phyloP scores from a whole-genome alignment of 129 eudicot genomes.

The Heracleum sosnowskyi region DNA sequence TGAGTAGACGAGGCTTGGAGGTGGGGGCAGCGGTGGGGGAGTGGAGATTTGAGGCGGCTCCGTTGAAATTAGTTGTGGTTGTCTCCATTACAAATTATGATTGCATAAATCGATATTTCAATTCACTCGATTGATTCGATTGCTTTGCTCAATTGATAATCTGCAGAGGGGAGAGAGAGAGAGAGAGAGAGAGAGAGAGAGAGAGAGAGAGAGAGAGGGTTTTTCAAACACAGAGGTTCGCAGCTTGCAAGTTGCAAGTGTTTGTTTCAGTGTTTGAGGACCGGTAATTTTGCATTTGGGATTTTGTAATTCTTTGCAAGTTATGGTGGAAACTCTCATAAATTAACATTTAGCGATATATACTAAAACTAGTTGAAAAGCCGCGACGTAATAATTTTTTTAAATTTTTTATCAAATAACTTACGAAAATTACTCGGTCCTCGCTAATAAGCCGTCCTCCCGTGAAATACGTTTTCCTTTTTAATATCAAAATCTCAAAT shows the following conservation, averaged over 20 bases:
- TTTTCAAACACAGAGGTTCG: neutral
- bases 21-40: slow-evolving; percentile 7
- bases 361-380: too few species aligned
- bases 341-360: too few species aligned
- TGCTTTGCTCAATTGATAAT: neutral
- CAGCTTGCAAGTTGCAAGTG: neutral
- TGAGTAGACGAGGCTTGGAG: slow-evolving; percentile 8
- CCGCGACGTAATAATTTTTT: too few species aligned
- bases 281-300: neutral
- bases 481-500: too few species aligned
- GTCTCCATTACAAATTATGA: neutral
- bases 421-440: too few species aligned
- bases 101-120: neutral
- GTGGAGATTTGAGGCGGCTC: neutral
- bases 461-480: too few species aligned
- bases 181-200: neutral
- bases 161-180: too few species aligned
- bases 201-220: neutral
- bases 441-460: too few species aligned
- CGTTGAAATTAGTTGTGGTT: neutral
- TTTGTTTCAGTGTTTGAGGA: neutral
- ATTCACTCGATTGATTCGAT: neutral
- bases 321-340: too few species aligned
- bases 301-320: too few species aligned
- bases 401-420: too few species aligned